Evolutionary conservation across 495 filamentous ascomycete species (phyloP).

Genomic region (Podospora sp.): DNA sequence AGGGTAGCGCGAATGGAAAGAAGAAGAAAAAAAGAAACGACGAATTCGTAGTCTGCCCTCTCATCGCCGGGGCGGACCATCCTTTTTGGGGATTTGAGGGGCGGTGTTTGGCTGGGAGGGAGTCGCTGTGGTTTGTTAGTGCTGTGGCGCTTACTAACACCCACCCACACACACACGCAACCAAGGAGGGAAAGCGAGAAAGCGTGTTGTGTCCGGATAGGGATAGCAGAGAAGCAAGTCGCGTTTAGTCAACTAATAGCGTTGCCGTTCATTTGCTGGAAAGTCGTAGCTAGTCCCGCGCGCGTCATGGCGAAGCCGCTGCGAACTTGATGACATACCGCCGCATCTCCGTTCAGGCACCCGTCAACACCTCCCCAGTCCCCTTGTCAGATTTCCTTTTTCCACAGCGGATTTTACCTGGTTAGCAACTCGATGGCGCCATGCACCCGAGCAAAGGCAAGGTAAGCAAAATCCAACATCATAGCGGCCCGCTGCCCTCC

Average conservation of each 20-base stretch:
- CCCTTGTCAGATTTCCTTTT: not conserved
- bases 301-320: not conserved
- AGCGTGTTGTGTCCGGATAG: not conserved
- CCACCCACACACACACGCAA: not conserved
- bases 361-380: not conserved
- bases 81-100: not conserved
- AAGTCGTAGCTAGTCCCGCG: too few species aligned
- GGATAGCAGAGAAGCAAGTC: not conserved
- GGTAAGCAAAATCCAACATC: not conserved
- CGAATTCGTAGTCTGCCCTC: not conserved
- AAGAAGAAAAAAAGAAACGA: not conserved
- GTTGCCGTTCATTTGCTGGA: too few species aligned
- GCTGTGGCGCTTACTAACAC: not conserved
- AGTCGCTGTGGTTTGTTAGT: not conserved
- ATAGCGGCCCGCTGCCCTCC: not conserved
- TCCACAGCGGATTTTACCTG: not conserved
- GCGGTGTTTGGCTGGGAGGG: not conserved
- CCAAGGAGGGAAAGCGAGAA: not conserved
- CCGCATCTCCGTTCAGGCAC: not conserved
- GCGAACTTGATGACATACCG: not conserved
- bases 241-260: not conserved
- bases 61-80: not conserved
- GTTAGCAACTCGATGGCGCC: not conserved
- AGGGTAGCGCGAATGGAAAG: too few species aligned
- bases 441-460: not conserved